Base-by-base conservation (phyloP, 2,329 filamentous ascomycete species). In the Cytospora chrysosperma region DNA sequence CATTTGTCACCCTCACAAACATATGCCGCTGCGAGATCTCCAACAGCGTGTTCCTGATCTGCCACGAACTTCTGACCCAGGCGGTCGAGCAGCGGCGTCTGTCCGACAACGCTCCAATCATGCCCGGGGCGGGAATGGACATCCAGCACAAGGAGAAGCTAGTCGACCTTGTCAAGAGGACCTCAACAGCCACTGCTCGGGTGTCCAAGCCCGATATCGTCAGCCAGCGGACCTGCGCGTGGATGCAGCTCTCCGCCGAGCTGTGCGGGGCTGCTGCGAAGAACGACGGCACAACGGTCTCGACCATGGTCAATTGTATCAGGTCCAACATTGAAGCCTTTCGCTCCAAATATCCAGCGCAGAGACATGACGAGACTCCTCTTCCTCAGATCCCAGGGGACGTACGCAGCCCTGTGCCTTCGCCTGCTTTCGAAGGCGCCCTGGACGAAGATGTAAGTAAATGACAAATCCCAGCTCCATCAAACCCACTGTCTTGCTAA, bases 11-110 rank as follows among this genome's bases (percentile, higher is more conserved):
- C 47, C 28, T 59, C 61, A 47, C 37, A 10, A 63, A 63, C 28
- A 58, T 63, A 15, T 63, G 61, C n/a, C 55, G 61, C 21, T 63
- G 61, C 26, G 61, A 63, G 34, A 43, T 63, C 3, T 63, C 61
- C 7, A 63, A 63, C 27, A 63, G 61, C 49, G 55, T 58, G 13
- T 63, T 59, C 34, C 55, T 63, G 15, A 63, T 63, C 21, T 58
- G 61, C 28, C 61, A 63, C 43, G 61, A 63, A 30, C 61, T 63
- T 19, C 27, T 63, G 9, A 47, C 55, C 15, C 55, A 58, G 27
- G 55, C 47, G 1, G 61, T 63, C n/a, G 55, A 63, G 61, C 61
- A 52, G 34, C 61, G 49, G 17, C 52, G 61, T 21, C 47, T 61
- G 26, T 51, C 24, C 6, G 34, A 27, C 13, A 21, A 54, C 9